Base-by-base conservation (phyloP, 768 basidiomycete genomes). In the Tubosaeta sp. region DNA sequence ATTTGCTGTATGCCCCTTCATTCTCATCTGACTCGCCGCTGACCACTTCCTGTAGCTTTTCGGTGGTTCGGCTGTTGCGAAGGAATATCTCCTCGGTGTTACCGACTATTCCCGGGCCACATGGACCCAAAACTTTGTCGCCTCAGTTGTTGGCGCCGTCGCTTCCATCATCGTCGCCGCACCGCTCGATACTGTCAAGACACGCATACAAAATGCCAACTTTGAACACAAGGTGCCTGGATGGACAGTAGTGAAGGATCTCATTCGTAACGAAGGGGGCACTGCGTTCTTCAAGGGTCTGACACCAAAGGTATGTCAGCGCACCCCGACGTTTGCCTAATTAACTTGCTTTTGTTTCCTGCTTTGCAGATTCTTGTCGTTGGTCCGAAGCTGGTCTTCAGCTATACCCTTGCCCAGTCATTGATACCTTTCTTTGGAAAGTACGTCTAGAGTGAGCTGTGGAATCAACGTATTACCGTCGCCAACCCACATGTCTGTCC, bases 201-300 rank as follows among this genome's bases (percentile, higher is more conserved):
- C 94, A 18, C 90, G 94, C 24, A 96, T 99, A 54, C 95, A 99
- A 69, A 96, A 98, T 69, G 95, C 94, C 52, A 95, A 96, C 76
- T 99, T 97, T 65, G 90, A 93, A 69, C 77, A 75, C 46, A 90
- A 90, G 62, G 87, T 89, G 12, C 75, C 77, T 43, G 95, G 95
- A 4, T 54, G 87, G 56, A 84, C 83, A 1, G 89, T 97, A 41
- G 72, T 97, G 51, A 83, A 79, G 65, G 94, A 96, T 24, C 78
- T 98, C 52, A 66, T 98, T 60, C 84, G 82, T 68, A 83, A 91
- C 51, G 95, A 99, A 71, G 95, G 95, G 19, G 55, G 77, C 1
- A 65, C 71, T 0, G 93, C 90, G 16, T 87, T 97, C 71, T 96
- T 97, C 81, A 97, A 99, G 76, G 95, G 95, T 16, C 75, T 97